These are phyloP conservation scores for Lachnellula willkommii DNA, from an alignment of 2,329 filamentous ascomycete genomes.

Conservation along the genomic window DNA sequence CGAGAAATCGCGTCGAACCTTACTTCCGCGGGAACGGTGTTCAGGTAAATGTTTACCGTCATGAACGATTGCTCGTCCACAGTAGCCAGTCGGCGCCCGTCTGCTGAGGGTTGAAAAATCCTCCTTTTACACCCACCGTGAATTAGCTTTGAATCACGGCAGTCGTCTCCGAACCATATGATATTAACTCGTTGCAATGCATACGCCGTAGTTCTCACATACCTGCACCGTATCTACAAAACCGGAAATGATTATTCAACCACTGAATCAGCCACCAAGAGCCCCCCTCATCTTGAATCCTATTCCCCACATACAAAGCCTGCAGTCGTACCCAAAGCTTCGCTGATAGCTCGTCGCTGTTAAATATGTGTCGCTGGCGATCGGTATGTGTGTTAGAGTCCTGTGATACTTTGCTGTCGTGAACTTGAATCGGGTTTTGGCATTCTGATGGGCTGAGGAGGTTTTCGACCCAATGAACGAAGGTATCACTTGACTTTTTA, in stretches of 20 bases:
- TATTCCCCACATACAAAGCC: conserved; percentile 4
- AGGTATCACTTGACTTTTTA: background rate
- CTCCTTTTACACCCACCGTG: conserved; percentile 1
- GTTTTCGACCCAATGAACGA: conserved; percentile 13
- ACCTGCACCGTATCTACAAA: conserved; percentile 14
- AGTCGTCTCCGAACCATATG: too few species aligned
- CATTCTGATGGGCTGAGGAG: conserved; percentile 9
- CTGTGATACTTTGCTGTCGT: conserved; percentile 1
- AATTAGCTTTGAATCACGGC: background rate
- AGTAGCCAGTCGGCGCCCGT: conserved; percentile 9
- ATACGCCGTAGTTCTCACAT: background rate
- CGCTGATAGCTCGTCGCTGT: background rate
- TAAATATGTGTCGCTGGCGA: conserved; percentile 7
- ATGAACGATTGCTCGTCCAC: conserved; percentile 12
- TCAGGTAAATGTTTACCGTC: conserved; percentile 19
- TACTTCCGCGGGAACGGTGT: conserved; percentile 1
- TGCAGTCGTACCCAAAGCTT: conserved; percentile 4
- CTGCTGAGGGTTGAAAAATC: conserved; percentile 17
- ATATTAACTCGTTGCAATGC: background rate
- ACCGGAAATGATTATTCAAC: conserved; percentile 16
- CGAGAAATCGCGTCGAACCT: conserved; percentile 13
- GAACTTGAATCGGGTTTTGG: background rate
- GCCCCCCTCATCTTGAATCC: conserved; percentile 14
- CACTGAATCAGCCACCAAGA: conserved; percentile 7
- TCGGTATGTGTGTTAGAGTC: conserved; percentile 4